Evolutionary conservation across 371 early-diverging fungal genomes (phyloP).

Genomic region (Mortierella sp.): DNA sequence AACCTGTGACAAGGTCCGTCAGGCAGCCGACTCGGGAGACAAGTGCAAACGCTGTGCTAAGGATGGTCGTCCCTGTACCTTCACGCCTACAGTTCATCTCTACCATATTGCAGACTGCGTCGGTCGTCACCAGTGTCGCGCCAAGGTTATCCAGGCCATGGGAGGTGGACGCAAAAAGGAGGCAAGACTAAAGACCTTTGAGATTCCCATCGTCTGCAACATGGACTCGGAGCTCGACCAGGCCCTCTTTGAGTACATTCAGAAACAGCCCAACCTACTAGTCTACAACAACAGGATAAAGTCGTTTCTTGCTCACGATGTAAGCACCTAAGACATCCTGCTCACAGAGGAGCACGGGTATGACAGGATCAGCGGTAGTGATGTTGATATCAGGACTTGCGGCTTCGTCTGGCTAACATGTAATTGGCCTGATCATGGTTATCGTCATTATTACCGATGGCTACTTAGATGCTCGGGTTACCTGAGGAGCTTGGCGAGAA

Average conservation of each 20-base stretch:
- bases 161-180: slow-evolving; percentile 50
- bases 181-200: slow-evolving; percentile 45
- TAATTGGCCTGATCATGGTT: too few relatives aligned
- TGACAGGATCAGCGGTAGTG: too few relatives aligned
- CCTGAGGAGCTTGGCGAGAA: slow-evolving; percentile 31
- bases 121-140: slow-evolving; percentile 49
- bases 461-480: slow-evolving; percentile 37
- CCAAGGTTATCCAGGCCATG: slow-evolving; percentile 52
- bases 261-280: slow-evolving; percentile 43
- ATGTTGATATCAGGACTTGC: too few relatives aligned
- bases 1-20: slow-evolving; percentile 49
- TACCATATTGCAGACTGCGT: slow-evolving; percentile 52
- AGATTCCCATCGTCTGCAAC: slow-evolving; percentile 46
- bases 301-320: slow-evolving; percentile 49
- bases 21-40: slow-evolving; percentile 36
- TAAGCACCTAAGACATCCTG: slow-evolving; percentile 6
- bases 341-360: neutral
- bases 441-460: too few relatives aligned
- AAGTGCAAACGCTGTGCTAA: slow-evolving; percentile 50
- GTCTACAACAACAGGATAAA: slow-evolving; percentile 49
- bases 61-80: slow-evolving; percentile 47
- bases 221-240: slow-evolving; percentile 45
- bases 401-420: too few relatives aligned
- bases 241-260: slow-evolving; percentile 42
- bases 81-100: slow-evolving; percentile 47